Conservation (phyloP, 768 basidiomycete species). For the Amanita molliuscula region DNA sequence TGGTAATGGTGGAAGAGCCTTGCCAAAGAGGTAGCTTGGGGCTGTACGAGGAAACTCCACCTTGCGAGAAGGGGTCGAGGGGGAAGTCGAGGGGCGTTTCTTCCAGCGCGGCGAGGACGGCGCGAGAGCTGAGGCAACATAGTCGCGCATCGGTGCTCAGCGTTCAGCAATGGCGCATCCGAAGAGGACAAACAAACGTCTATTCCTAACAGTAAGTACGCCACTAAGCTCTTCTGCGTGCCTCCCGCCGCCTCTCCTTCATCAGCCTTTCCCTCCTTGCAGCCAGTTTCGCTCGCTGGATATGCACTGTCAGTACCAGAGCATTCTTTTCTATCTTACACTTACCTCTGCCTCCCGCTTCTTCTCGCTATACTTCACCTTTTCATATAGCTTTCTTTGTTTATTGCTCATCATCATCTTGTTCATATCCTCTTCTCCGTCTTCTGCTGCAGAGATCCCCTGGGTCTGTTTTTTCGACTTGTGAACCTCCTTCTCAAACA, state of each 20-base stretch:
- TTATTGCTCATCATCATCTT: slow-evolving; percentile 98
- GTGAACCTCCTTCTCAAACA: slow-evolving; percentile 68
- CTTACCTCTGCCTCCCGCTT: slow-evolving; percentile 74
- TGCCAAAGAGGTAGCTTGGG: slow-evolving; percentile 6
- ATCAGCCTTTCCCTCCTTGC: slow-evolving; percentile 44
- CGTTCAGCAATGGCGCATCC: neutral
- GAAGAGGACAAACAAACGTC: neutral
- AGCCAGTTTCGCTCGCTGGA: slow-evolving; percentile 53
- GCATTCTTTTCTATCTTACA: slow-evolving; percentile 3
- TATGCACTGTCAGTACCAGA: neutral
- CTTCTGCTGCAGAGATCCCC: slow-evolving; percentile 23
- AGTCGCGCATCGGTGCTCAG: neutral
- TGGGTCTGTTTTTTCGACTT: slow-evolving; percentile 39
- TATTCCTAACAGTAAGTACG: neutral
- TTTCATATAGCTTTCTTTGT: slow-evolving; percentile 87
- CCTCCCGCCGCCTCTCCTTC: slow-evolving; percentile 35
- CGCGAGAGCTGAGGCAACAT: slow-evolving; percentile 1
- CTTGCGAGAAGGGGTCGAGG: neutral
- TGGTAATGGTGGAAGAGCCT: slow-evolving; percentile 16
- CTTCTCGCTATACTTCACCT: slow-evolving; percentile 80
- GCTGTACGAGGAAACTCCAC: neutral
- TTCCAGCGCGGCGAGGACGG: slow-evolving; percentile 13
- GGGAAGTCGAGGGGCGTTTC: slow-evolving; percentile 3
- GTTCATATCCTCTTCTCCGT: slow-evolving; percentile 76
- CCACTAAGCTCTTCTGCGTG: neutral